These are phyloP conservation scores for Aureobasidium zeae DNA, from an alignment of 2,329 filamentous ascomycete genomes.

Conservation along the genomic window DNA sequence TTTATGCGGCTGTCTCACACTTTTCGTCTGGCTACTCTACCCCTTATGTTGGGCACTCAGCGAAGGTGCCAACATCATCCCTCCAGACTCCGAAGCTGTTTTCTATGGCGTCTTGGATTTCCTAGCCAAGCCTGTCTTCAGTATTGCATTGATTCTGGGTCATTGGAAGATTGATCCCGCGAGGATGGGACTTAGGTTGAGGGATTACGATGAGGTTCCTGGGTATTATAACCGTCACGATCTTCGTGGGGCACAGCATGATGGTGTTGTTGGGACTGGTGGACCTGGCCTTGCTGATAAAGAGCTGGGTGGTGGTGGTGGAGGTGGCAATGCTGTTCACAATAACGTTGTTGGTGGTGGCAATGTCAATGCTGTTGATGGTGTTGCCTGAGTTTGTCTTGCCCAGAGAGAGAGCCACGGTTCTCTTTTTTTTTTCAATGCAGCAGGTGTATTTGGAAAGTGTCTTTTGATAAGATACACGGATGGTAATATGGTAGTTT, in stretches of 20 bases:
- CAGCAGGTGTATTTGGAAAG: no score
- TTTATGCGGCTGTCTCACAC: conserved; percentile 42
- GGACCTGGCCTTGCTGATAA: no score
- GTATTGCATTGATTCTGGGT: conserved; percentile 46
- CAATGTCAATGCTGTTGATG: not conserved
- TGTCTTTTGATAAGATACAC: no score
- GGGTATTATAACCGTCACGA: conserved; percentile 1
- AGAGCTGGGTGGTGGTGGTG: not conserved
- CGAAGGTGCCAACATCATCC: conserved; percentile 53
- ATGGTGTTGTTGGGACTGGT: no score
- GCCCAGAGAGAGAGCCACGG: no score
- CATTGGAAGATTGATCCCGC: conserved; percentile 51
- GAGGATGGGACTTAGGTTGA: conserved; percentile 43
- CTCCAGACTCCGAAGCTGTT: conserved; percentile 54
- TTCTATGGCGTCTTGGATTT: conserved; percentile 58
- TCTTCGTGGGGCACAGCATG: not conserved
- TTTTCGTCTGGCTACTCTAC: conserved; percentile 52
- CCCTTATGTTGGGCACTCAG: conserved; percentile 51
- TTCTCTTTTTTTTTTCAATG: no score
- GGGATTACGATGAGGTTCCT: conserved; percentile 30
- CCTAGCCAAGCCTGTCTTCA: conserved; percentile 52
- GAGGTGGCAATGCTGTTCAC: not conserved
- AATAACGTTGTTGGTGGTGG: no score
- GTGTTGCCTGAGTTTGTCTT: not conserved
- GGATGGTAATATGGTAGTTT: no score